These are phyloP conservation scores for Capronia epimyces DNA, from an alignment of 2,329 filamentous ascomycete genomes.

Conservation along the genomic window DNA sequence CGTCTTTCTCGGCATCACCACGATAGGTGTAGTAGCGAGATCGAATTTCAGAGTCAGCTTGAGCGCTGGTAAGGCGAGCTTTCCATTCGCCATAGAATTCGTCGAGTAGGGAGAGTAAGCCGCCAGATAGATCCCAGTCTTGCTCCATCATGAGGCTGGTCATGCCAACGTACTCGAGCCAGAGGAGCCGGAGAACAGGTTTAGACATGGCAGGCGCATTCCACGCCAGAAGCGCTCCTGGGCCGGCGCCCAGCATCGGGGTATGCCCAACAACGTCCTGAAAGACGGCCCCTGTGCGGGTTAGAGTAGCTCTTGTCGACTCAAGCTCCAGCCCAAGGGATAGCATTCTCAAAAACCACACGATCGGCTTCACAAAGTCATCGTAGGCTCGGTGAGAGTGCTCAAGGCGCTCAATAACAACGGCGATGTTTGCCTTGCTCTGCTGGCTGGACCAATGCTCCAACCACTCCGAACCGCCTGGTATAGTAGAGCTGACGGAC, in stretches of 20 bases:
- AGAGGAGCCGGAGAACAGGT: conserved; percentile 9
- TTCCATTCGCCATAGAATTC: conserved; percentile 76
- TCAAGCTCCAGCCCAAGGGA: conserved; percentile 53
- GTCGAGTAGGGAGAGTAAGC: conserved; percentile 47
- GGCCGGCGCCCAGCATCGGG: conserved; percentile 37
- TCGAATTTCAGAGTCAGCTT: conserved; percentile 66
- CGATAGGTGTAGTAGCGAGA: conserved; percentile 77
- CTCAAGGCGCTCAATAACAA: conserved; percentile 65
- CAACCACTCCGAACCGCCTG: conserved; percentile 6
- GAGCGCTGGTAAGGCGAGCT: conserved; percentile 67
- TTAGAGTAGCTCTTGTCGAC: conserved; percentile 17
- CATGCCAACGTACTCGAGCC: conserved; percentile 16
- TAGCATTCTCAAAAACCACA: conserved; percentile 74
- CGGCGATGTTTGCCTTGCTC: conserved; percentile 53
- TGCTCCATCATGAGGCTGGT: conserved; percentile 1
- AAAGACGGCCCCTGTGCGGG: conserved; percentile 26
- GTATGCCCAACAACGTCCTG: conserved; percentile 35
- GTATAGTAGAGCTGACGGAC: neutral
- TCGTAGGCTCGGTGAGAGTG: conserved; percentile 72
- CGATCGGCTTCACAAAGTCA: conserved; percentile 72
- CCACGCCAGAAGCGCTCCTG: conserved; percentile 10
- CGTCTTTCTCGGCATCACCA: conserved; percentile 69
- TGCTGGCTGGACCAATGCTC: conserved; percentile 9
- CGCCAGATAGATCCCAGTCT: neutral
- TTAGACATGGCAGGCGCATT: neutral